Conservation (phyloP, 495 filamentous ascomycete genomes). For the Penicillium psychrofluorescens region DNA sequence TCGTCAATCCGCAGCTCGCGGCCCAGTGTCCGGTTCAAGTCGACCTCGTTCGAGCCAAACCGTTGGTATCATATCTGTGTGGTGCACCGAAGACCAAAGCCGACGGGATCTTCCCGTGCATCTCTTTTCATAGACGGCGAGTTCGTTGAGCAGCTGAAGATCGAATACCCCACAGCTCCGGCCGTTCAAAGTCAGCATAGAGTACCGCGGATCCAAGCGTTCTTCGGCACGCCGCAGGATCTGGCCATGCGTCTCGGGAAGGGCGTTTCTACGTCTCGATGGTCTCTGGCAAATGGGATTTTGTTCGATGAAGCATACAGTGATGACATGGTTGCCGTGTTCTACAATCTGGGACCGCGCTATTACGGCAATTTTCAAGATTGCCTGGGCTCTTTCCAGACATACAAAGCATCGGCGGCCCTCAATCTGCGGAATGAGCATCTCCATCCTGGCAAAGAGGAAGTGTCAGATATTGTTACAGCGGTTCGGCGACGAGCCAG, state of each 20-base stretch:
- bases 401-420: constrained; percentile 88
- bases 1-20: constrained; percentile 81
- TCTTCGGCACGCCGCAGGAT: constrained; percentile 88
- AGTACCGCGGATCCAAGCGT: constrained; percentile 72
- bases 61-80: constrained; percentile 90
- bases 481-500: constrained; percentile 81
- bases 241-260: constrained; percentile 74
- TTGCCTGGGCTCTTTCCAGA: constrained; percentile 91
- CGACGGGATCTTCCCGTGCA: constrained; percentile 73
- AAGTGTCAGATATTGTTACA: constrained; percentile 82
- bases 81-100: constrained; percentile 69
- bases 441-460: constrained; percentile 83
- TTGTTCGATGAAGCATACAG: constrained; percentile 82
- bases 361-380: constrained; percentile 97
- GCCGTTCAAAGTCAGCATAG: constrained; percentile 37
- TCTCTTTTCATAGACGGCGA: constrained; percentile 88
- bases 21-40: constrained; percentile 91
- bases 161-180: constrained; percentile 73
- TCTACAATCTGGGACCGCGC: constrained; percentile 78
- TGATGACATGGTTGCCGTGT: constrained; percentile 86
- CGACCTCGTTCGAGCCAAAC: constrained; percentile 60
- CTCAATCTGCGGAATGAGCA: constrained; percentile 87
- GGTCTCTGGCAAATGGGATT: constrained; percentile 85
- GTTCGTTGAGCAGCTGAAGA: constrained; percentile 86
- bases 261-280: constrained; percentile 67